Evolutionary conservation across 345 rosid species (phyloP).

Genomic region (Salix exigua): DNA sequence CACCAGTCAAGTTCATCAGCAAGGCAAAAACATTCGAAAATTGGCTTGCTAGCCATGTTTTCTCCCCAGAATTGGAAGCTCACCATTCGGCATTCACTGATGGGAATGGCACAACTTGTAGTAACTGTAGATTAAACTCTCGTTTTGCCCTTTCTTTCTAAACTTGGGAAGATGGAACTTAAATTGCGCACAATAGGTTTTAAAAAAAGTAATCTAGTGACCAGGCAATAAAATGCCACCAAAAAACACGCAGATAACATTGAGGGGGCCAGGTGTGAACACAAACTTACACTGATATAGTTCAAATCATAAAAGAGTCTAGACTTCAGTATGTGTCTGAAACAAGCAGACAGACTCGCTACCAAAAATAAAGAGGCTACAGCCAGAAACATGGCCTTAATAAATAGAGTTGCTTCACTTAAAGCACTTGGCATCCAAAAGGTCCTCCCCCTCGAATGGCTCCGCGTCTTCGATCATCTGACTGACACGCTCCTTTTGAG

Average conservation of each 20-base stretch:
- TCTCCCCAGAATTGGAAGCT: too few relatives aligned
- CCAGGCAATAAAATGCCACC: neutral
- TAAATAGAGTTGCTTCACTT: constrained; percentile 42
- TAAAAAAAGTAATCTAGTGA: neutral
- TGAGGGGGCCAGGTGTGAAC: neutral
- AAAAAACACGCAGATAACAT: neutral
- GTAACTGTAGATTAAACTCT: neutral
- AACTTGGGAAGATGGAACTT: neutral
- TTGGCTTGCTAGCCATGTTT: too few relatives aligned
- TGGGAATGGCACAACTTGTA: neutral
- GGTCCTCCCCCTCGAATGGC: constrained; percentile 91
- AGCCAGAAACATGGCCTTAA: neutral
- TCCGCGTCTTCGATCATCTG: constrained; percentile 94
- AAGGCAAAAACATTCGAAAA: too few relatives aligned
- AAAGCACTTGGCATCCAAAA: constrained; percentile 98
- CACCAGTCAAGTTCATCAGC: too few relatives aligned
- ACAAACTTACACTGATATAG: neutral
- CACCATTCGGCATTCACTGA: too few relatives aligned
- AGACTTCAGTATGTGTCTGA: constrained; percentile 1
- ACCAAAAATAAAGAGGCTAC: neutral
- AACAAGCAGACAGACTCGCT: constrained; percentile 12
- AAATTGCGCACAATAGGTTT: neutral
- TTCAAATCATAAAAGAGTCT: constrained; percentile 7
- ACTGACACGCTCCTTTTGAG: constrained; percentile 82
- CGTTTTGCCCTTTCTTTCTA: neutral